Percentiles rank a stretch among this genome's conserved stretches.
These are phyloP conservation scores for Boletus rex-veris DNA, from an alignment of 768 basidiomycete genomes.

Conservation along the genomic window DNA sequence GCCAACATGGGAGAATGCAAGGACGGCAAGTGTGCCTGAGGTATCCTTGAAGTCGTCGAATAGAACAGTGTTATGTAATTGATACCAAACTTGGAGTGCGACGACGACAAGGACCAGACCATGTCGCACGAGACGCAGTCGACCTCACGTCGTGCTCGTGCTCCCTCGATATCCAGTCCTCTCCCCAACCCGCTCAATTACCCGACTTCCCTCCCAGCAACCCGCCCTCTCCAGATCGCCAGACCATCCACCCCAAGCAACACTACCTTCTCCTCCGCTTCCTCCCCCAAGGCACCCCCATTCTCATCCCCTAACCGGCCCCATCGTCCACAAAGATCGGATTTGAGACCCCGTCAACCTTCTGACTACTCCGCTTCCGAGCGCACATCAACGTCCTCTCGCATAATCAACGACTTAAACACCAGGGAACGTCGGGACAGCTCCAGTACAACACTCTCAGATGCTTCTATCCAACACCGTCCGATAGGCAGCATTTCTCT, in stretches of 20 bases:
- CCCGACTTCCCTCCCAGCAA: constrained; percentile 37
- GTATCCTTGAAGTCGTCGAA: no score
- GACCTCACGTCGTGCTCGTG: constrained; percentile 41
- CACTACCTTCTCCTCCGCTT: constrained; percentile 31
- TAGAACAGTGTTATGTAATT: neutral
- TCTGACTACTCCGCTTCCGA: constrained; percentile 55
- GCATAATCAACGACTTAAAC: constrained; percentile 26
- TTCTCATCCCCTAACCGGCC: constrained; percentile 50
- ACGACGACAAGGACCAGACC: constrained; percentile 25
- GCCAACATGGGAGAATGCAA: no score
- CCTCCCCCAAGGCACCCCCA: constrained; percentile 37
- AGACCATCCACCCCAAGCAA: constrained; percentile 53
- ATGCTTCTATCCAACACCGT: constrained; percentile 36
- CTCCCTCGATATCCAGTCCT: constrained; percentile 43
- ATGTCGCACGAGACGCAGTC: constrained; percentile 44
- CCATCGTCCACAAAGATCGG: constrained; percentile 64
- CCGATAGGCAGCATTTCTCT: constrained; percentile 26
- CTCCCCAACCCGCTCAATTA: constrained; percentile 32
- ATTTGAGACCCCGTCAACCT: constrained; percentile 50
- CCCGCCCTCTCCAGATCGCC: constrained; percentile 59
- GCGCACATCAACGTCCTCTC: constrained; percentile 44
- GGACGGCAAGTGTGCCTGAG: no score
- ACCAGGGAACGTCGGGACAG: constrained; percentile 46
- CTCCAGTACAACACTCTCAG: constrained; percentile 46
- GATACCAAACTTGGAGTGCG: neutral